Evolutionary conservation across 2,329 filamentous ascomycete genomes (phyloP).

Genomic region (Beauveria varroae): DNA sequence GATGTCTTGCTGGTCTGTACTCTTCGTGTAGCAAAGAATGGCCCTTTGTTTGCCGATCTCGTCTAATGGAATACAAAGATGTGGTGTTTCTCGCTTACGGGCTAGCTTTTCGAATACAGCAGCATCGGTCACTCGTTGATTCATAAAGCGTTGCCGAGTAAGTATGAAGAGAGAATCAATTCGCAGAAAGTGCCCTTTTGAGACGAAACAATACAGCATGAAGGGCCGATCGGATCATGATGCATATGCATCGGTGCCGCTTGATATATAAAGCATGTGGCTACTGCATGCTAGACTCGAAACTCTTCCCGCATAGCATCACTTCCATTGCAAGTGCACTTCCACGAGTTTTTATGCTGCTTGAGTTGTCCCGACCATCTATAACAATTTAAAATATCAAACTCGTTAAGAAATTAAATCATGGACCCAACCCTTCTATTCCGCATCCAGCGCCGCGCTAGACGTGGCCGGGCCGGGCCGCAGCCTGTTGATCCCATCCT

Average conservation of each 20-base stretch:
- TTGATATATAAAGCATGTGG: not conserved
- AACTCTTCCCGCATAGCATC: not conserved
- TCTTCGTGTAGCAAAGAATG: not conserved
- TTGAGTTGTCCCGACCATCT: not conserved
- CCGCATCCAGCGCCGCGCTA: slow-evolving; percentile 2
- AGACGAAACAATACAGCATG: not conserved
- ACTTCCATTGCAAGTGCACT: not conserved
- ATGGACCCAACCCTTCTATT: slow-evolving; percentile 1
- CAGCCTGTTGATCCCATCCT: not conserved
- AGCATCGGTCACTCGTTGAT: not conserved
- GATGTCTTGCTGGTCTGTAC: not conserved
- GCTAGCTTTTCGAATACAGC: not conserved
- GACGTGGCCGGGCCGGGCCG: not conserved
- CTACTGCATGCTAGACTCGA: not conserved
- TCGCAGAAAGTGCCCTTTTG: not conserved
- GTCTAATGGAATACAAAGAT: not conserved
- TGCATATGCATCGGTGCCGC: not conserved
- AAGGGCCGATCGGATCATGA: not conserved
- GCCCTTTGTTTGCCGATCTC: not conserved
- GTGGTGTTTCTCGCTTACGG: not conserved
- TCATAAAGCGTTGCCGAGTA: not conserved
- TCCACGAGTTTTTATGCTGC: not conserved
- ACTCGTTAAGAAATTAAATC: not conserved
- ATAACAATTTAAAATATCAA: not conserved
- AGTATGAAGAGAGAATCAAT: not conserved